Percentiles rank a stretch among this genome's conserved stretches.
These are phyloP conservation scores for Medicago ruthenica DNA, from an alignment of 306 rosid genomes.

Conservation along the genomic window DNA sequence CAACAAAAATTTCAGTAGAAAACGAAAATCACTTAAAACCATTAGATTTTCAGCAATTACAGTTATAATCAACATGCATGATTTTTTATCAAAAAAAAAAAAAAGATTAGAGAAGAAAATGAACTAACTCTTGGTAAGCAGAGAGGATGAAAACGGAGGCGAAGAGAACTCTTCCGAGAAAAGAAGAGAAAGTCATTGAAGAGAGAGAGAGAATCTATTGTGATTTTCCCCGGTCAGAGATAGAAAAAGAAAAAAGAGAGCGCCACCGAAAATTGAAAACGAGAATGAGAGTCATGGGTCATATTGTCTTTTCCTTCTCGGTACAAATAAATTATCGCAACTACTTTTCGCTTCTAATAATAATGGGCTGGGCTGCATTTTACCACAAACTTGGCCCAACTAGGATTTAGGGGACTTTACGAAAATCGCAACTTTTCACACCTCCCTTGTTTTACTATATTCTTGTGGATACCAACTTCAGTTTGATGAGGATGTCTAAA, in stretches of 20 bases:
- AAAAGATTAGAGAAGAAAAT: background rate
- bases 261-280: conserved; percentile 48
- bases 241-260: conserved; percentile 3
- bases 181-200: conserved; percentile 60
- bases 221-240: conserved; percentile 45
- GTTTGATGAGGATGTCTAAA: too few relatives aligned
- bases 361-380: conserved; percentile 26
- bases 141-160: conserved; percentile 66
- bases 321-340: background rate
- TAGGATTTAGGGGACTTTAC: background rate
- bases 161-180: conserved; percentile 69
- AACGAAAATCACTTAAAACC: background rate
- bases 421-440: background rate
- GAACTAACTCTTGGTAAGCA: conserved; percentile 65
- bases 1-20: conserved; percentile 20
- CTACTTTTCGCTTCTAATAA: conserved; percentile 19
- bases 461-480: too few relatives aligned
- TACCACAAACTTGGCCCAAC: background rate
- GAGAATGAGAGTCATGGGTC: conserved; percentile 12
- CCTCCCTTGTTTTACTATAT: background rate
- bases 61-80: background rate
- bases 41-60: background rate
- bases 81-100: background rate
- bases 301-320: conserved; percentile 17
- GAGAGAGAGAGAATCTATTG: conserved; percentile 42